phyloP scores from a whole-genome alignment of 2,329 filamentous ascomycete genomes.

The Neoarthrinium moseri region DNA sequence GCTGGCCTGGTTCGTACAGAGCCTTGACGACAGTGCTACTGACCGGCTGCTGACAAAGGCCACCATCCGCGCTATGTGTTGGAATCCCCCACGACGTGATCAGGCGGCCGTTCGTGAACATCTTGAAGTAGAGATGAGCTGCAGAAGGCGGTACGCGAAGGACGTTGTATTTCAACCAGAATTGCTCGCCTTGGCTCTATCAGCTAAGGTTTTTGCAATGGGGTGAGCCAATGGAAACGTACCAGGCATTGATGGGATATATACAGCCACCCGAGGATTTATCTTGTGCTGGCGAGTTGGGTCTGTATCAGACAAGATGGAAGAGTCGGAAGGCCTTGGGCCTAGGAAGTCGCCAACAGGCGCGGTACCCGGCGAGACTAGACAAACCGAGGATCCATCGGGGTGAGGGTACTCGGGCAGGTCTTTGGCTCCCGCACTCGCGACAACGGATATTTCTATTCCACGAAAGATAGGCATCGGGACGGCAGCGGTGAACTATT shows the following conservation, averaged over 20 bases:
- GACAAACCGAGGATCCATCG: conserved; percentile 43
- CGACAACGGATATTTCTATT: conserved; percentile 43
- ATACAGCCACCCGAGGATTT: conserved; percentile 50
- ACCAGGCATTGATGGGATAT: conserved; percentile 56
- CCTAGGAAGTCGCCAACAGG: neutral
- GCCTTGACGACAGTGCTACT: conserved; percentile 42
- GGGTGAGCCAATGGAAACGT: conserved; percentile 11
- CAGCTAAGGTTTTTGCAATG: neutral
- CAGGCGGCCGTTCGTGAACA: conserved; percentile 52
- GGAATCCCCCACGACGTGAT: conserved; percentile 51
- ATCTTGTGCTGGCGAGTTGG: conserved; percentile 28
- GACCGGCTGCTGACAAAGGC: conserved; percentile 16
- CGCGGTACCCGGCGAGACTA: conserved; percentile 20
- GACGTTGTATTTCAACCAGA: conserved; percentile 50
- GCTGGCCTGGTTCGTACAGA: conserved; percentile 46
- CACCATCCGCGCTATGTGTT: neutral
- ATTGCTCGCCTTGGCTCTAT: conserved; percentile 42
- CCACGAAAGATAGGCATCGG: conserved; percentile 50
- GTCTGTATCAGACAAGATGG: conserved; percentile 25
- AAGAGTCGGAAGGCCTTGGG: conserved; percentile 12
- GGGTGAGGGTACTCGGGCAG: conserved; percentile 57
- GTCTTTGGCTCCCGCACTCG: conserved; percentile 31
- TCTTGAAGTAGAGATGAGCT: conserved; percentile 51
- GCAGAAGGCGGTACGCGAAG: conserved; percentile 29
- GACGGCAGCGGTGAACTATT: neutral